These are phyloP conservation scores for Xylariaceae sp. DNA, from an alignment of 2,329 filamentous ascomycete species.

Conservation along the genomic window DNA sequence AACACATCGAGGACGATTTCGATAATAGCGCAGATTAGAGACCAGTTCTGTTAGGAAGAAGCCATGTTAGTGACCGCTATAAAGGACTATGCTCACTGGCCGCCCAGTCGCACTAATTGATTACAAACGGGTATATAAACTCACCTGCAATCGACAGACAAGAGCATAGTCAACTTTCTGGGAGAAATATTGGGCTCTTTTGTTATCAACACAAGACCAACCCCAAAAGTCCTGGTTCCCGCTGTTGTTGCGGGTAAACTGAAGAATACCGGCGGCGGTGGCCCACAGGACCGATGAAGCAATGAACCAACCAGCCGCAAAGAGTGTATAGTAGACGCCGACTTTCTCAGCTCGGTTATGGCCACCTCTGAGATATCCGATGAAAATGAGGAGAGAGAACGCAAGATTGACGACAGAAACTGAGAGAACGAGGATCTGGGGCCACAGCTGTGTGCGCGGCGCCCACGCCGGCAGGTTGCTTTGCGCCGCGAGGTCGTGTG, in stretches of 20 bases:
- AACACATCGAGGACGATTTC: conserved; percentile 91
- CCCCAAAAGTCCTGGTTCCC: conserved; percentile 91
- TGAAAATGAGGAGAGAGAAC: conserved; percentile 75
- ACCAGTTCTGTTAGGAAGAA: conserved; percentile 67
- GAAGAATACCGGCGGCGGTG: conserved; percentile 76
- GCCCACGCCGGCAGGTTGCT: conserved; percentile 87
- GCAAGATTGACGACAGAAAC: conserved; percentile 77
- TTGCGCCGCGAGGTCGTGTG: conserved; percentile 66
- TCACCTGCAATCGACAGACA: conserved; percentile 80
- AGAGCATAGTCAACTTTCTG: conserved; percentile 84
- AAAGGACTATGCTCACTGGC: not conserved
- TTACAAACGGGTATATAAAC: conserved; percentile 23
- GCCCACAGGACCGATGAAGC: conserved; percentile 92
- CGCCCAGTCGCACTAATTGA: conserved; percentile 8
- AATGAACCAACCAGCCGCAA: conserved; percentile 90
- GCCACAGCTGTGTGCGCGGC: conserved; percentile 73
- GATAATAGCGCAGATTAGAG: conserved; percentile 93
- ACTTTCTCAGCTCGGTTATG: conserved; percentile 88
- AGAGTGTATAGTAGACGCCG: conserved; percentile 90
- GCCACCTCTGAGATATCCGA: conserved; percentile 82
- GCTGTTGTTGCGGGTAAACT: conserved; percentile 68
- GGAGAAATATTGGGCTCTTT: conserved; percentile 69
- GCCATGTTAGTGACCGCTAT: conserved; percentile 26
- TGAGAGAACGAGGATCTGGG: conserved; percentile 76
- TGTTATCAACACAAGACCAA: conserved; percentile 93